These are phyloP conservation scores for Geosmithia morbida DNA, from an alignment of 2,329 filamentous ascomycete species.

Conservation along the genomic window DNA sequence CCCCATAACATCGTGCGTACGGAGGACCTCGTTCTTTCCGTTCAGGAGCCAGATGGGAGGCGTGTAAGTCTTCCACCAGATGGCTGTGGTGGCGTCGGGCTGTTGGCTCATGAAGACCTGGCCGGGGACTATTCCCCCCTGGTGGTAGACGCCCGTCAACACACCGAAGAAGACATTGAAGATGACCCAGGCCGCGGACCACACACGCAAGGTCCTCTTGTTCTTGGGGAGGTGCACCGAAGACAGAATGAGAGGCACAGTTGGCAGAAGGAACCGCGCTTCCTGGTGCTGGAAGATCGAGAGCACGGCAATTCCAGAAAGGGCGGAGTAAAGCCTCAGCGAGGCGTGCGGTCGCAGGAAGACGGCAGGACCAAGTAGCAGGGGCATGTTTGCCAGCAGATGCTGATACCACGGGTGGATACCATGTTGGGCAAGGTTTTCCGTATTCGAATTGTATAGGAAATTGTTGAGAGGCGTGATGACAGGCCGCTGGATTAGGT, in stretches of 20 bases:
- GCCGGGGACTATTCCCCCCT: constrained; percentile 62
- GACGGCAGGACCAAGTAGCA: constrained; percentile 57
- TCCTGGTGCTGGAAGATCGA: constrained; percentile 70
- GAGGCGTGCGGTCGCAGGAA: constrained; percentile 43
- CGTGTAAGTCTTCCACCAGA: constrained; percentile 82
- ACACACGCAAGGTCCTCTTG: constrained; percentile 30
- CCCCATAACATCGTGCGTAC: constrained; percentile 61
- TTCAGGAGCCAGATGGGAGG: constrained; percentile 70
- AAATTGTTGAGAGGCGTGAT: constrained; percentile 71
- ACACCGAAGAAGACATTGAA: constrained; percentile 57
- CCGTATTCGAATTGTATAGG: constrained; percentile 54
- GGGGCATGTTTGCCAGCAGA: constrained; percentile 51
- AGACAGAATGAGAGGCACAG: constrained; percentile 62
- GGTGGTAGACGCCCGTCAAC: constrained; percentile 71
- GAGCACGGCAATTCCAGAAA: constrained; percentile 55
- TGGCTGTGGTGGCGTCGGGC: constrained; percentile 50
- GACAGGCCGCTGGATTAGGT: constrained; percentile 49
- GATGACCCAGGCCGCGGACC: constrained; percentile 48
- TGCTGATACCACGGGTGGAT: constrained; percentile 71
- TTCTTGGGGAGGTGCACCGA: constrained; percentile 53
- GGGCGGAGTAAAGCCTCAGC: constrained; percentile 54
- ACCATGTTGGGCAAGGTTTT: constrained; percentile 62
- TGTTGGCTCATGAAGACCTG: constrained; percentile 63
- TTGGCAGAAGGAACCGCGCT: constrained; percentile 62
- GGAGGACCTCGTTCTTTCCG: constrained; percentile 58